Evolutionary conservation across 371 early-diverging fungal genomes (phyloP).

Genomic region (Rhizopus delemar): DNA sequence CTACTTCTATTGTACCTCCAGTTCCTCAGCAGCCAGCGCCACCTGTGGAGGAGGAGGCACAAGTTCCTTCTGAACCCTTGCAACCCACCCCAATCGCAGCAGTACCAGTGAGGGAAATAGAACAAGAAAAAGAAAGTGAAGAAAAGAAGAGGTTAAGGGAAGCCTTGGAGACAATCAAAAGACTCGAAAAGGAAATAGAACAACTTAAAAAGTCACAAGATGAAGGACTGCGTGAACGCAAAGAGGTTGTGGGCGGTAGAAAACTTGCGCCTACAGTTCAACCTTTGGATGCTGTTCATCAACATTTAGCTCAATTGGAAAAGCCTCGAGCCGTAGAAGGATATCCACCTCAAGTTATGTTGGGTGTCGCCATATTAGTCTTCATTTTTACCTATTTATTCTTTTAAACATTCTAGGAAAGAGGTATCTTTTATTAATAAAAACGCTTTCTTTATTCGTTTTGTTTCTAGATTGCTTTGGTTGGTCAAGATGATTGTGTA

Average conservation of each 20-base stretch:
- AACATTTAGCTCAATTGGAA: constrained; percentile 56
- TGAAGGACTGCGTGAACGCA: constrained; percentile 21
- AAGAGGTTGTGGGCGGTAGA: constrained; percentile 11
- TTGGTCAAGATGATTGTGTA: no score
- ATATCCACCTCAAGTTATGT: constrained; percentile 23
- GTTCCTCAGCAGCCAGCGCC: background rate
- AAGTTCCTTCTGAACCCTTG: constrained; percentile 1
- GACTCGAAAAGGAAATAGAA: constrained; percentile 8
- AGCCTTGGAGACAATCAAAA: background rate
- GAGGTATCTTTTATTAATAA: no score
- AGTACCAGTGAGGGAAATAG: background rate
- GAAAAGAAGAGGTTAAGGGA: constrained; percentile 22
- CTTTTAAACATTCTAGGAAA: constrained; percentile 10
- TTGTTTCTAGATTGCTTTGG: no score
- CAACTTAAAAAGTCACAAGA: constrained; percentile 11
- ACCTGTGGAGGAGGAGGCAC: background rate
- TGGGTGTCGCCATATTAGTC: constrained; percentile 17
- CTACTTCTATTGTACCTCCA: background rate
- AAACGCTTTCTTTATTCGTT: no score
- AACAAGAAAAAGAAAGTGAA: constrained; percentile 13
- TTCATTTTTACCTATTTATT: constrained; percentile 27
- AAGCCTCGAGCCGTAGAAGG: constrained; percentile 53
- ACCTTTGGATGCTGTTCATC: constrained; percentile 53
- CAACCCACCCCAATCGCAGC: background rate
- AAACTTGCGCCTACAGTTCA: constrained; percentile 40